Conservation (phyloP, 2,329 filamentous ascomycete species). For the Colletotrichum theobromicola region DNA sequence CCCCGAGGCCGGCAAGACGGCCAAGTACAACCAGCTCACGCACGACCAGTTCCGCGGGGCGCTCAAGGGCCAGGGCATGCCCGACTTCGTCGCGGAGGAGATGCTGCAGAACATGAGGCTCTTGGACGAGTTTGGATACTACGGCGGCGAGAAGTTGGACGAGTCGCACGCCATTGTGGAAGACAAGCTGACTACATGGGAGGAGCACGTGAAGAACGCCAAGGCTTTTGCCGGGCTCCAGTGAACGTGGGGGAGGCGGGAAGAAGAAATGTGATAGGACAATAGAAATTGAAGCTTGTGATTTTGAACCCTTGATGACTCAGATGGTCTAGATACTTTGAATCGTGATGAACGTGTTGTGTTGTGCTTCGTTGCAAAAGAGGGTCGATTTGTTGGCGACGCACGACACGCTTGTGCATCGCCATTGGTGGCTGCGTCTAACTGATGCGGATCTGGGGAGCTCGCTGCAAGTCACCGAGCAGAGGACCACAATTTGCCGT, state of each 20-base stretch:
- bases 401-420: not conserved
- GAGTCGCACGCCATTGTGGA: conserved; percentile 37
- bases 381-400: not conserved
- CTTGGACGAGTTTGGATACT: conserved; percentile 47
- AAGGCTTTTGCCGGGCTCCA: conserved; percentile 40
- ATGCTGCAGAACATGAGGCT: conserved; percentile 48
- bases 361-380: not conserved
- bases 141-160: conserved; percentile 35
- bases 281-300: not conserved
- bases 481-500: not conserved
- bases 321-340: not conserved
- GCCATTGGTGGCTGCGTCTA: not conserved
- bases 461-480: not conserved
- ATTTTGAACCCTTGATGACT: not conserved
- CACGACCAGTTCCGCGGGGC: conserved; percentile 40
- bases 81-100: conserved; percentile 36
- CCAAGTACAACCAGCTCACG: conserved; percentile 32
- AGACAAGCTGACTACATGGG: conserved; percentile 42
- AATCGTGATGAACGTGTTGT: not conserved
- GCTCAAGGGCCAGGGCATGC: conserved; percentile 26
- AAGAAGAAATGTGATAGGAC: not conserved
- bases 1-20: conserved; percentile 38
- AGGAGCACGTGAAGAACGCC: conserved; percentile 38
- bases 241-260: conserved; percentile 19
- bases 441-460: not conserved